These are phyloP conservation scores for Scedosporium aurantiacum DNA, from an alignment of 2,329 filamentous ascomycete genomes.

Conservation along the genomic window DNA sequence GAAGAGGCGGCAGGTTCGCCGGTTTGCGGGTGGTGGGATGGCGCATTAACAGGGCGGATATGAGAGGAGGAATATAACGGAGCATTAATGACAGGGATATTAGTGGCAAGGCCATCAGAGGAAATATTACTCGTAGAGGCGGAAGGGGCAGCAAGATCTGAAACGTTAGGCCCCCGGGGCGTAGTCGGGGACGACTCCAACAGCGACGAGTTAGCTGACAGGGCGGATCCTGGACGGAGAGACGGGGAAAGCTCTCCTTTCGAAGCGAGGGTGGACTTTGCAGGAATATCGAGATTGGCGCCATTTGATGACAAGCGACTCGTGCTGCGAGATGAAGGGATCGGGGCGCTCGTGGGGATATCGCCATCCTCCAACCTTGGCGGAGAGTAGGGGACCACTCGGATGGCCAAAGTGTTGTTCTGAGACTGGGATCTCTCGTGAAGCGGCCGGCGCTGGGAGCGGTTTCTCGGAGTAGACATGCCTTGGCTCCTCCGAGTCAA, in stretches of 20 bases:
- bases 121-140: constrained; percentile 15
- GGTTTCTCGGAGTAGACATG: constrained; percentile 13
- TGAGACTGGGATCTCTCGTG: constrained; percentile 30
- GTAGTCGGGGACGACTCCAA: constrained; percentile 8
- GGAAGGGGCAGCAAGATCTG: constrained; percentile 31
- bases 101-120: constrained; percentile 21
- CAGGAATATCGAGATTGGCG: not conserved
- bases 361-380: constrained; percentile 23
- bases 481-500: constrained; percentile 1
- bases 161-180: constrained; percentile 28
- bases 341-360: constrained; percentile 13
- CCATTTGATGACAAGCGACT: constrained; percentile 1
- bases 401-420: constrained; percentile 31
- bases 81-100: constrained; percentile 24
- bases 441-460: constrained; percentile 22
- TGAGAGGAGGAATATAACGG: constrained; percentile 25
- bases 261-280: not conserved
- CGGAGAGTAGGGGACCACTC: constrained; percentile 37
- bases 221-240: not conserved
- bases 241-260: constrained; percentile 7
- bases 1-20: constrained; percentile 13
- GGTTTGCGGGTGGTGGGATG: constrained; percentile 10
- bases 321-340: constrained; percentile 13
- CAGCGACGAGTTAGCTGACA: not conserved
- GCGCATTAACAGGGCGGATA: constrained; percentile 27